Conservation (phyloP, 139 green algal genomes). For the Diplosphaera chodatii region DNA sequence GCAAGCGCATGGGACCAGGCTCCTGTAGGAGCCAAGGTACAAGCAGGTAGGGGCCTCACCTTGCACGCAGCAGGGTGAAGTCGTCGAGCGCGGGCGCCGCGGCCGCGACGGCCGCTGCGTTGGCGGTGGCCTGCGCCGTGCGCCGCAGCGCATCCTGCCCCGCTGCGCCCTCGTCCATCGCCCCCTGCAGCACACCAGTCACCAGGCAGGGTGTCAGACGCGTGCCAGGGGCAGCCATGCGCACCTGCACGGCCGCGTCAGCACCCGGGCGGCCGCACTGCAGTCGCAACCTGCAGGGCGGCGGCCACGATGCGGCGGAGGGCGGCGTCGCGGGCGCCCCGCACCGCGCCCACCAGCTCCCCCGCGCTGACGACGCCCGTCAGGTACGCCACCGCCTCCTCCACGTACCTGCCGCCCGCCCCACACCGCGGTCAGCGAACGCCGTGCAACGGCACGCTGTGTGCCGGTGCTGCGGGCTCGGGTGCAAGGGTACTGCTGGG, state of each 20-base stretch:
- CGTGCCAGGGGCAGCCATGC: no score
- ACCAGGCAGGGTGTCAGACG: no score
- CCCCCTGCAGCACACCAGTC: conserved; percentile 19
- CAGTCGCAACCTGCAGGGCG: neutral
- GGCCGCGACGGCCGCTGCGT: conserved; percentile 31
- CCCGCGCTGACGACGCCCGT: conserved; percentile 45
- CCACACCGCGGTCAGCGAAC: no score
- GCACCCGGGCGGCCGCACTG: no score
- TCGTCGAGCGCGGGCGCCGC: conserved; percentile 42
- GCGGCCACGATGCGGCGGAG: conserved; percentile 20
- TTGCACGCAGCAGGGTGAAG: conserved; percentile 26
- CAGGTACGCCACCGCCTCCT: conserved; percentile 30
- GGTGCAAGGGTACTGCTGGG: no score
- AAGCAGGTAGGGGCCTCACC: no score
- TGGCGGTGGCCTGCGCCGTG: conserved; percentile 39
- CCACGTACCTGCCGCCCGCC: conserved; percentile 23
- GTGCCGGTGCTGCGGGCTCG: no score
- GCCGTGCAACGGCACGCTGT: no score
- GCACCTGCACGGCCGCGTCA: no score
- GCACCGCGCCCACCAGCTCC: conserved; percentile 46
- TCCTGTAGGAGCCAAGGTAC: no score
- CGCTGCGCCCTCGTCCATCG: conserved; percentile 10
- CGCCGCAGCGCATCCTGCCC: conserved; percentile 7
- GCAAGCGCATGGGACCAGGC: no score
- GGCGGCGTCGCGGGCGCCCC: conserved; percentile 45